Evolutionary conservation across 2,329 filamentous ascomycete species (phyloP).

Genomic region (Chalara sp.): DNA sequence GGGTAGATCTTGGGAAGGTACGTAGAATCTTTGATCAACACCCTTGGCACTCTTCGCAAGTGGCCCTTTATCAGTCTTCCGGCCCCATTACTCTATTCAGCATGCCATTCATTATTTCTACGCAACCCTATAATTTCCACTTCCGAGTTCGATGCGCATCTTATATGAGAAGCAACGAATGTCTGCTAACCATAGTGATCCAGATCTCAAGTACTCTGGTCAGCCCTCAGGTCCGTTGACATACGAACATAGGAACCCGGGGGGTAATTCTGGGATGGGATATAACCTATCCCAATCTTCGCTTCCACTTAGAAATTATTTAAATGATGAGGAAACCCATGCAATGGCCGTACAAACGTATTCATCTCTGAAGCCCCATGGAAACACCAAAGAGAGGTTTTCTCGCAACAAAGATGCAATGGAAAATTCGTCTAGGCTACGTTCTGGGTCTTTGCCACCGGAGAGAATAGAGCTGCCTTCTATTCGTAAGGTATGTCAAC

Average conservation of each 20-base stretch:
- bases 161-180: not conserved
- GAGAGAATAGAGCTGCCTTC: conserved; percentile 15
- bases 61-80: too few relatives aligned
- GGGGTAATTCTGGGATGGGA: not conserved
- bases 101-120: not conserved
- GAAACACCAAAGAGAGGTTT: too few relatives aligned
- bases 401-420: conserved; percentile 3
- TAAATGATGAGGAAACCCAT: conserved; percentile 3
- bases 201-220: not conserved
- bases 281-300: not conserved
- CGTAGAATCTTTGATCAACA: not conserved
- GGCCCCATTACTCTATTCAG: not conserved
- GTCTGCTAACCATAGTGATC: not conserved
- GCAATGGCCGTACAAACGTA: too few relatives aligned
- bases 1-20: conserved; percentile 13
- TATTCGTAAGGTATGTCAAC: conserved; percentile 13
- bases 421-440: conserved; percentile 5
- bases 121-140: not conserved
- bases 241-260: too few relatives aligned
- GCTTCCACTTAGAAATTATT: conserved; percentile 8
- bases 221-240: too few relatives aligned
- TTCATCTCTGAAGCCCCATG: too few relatives aligned
- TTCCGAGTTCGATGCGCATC: not conserved
- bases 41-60: not conserved
- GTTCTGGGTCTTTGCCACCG: not conserved